Evolutionary conservation across 202 grass and related monocot genomes (phyloP).

Genomic region (Saccharum hybrid): DNA sequence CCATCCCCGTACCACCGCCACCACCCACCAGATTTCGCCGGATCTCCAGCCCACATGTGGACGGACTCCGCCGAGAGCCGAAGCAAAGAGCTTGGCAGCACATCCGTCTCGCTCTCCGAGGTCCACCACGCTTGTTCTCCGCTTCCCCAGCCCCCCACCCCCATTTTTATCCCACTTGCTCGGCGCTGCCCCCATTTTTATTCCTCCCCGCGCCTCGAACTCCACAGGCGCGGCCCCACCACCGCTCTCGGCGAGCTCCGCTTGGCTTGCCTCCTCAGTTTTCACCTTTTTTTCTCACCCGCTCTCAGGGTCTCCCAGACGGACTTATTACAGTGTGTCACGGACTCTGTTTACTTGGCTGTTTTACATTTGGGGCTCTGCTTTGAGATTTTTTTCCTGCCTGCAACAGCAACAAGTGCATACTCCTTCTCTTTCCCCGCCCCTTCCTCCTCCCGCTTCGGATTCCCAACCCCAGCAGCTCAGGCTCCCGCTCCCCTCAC

Average conservation of each 20-base stretch:
- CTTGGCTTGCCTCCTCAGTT: conserved; percentile 4
- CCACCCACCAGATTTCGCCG: neutral
- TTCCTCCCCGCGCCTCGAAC: conserved; percentile 34
- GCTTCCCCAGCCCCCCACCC: neutral
- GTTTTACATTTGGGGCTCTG: neutral
- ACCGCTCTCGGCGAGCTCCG: neutral
- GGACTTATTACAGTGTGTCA: no score
- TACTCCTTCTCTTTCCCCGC: conserved; percentile 25
- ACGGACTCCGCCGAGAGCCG: neutral
- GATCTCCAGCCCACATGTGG: neutral
- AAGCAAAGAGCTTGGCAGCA: neutral
- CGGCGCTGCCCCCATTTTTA: conserved; percentile 19
- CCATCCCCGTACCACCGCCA: neutral
- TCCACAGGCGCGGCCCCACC: neutral
- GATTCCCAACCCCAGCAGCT: conserved; percentile 19
- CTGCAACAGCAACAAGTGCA: neutral
- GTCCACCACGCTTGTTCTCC: conserved; percentile 23
- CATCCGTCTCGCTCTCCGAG: conserved; percentile 1
- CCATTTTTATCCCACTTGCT: no score
- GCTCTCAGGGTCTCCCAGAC: no score
- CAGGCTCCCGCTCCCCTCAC: neutral
- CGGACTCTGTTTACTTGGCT: neutral
- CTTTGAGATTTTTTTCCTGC: neutral
- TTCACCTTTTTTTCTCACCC: neutral
- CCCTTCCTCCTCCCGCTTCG: conserved; percentile 41